Percentiles rank a stretch among this genome's conserved stretches.
These are phyloP conservation scores for Jimgerdemannia lactiflua DNA, from an alignment of 192 early-diverging fungal species.

Conservation along the genomic window DNA sequence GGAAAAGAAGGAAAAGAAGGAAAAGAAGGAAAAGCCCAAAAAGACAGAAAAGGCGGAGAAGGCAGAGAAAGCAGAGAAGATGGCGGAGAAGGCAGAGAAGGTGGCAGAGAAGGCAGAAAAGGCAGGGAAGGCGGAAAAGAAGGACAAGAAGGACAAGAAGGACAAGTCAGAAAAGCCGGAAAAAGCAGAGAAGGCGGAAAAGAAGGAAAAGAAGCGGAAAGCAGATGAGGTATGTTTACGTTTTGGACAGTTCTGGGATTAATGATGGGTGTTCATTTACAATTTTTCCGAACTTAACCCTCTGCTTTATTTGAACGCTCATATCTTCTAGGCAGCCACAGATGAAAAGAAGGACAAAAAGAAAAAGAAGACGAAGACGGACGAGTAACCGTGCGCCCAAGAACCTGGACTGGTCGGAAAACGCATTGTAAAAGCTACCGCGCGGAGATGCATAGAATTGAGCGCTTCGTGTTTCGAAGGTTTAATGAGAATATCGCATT, in stretches of 20 bases:
- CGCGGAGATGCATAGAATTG: no score
- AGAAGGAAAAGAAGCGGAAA: conserved; percentile 27
- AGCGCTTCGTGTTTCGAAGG: no score
- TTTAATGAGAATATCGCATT: no score
- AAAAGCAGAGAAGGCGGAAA: conserved; percentile 32
- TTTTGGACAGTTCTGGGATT: conserved; percentile 37
- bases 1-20: conserved; percentile 53
- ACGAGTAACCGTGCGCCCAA: no score
- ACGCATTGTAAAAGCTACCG: no score
- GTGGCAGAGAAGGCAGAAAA: conserved; percentile 14
- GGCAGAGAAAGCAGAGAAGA: conserved; percentile 5
- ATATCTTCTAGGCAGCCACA: conserved; percentile 33
- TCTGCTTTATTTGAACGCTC: conserved; percentile 26
- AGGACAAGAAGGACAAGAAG: conserved; percentile 42
- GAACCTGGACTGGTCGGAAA: no score
- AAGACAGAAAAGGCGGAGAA: conserved; percentile 26
- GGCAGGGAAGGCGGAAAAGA: conserved; percentile 21
- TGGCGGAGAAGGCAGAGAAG: no score
- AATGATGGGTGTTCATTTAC: conserved; percentile 6
- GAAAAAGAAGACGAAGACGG: conserved; percentile 35
- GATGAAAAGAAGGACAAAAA: conserved; percentile 36
- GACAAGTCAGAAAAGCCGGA: no score
- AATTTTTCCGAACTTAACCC: conserved; percentile 10
- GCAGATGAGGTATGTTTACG: conserved; percentile 25
- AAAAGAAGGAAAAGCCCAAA: conserved; percentile 45